Percentiles rank a stretch among this genome's conserved stretches.
Evolutionary conservation across 371 early-diverging fungal species (phyloP).

Genomic region (Mucor circinelloides): DNA sequence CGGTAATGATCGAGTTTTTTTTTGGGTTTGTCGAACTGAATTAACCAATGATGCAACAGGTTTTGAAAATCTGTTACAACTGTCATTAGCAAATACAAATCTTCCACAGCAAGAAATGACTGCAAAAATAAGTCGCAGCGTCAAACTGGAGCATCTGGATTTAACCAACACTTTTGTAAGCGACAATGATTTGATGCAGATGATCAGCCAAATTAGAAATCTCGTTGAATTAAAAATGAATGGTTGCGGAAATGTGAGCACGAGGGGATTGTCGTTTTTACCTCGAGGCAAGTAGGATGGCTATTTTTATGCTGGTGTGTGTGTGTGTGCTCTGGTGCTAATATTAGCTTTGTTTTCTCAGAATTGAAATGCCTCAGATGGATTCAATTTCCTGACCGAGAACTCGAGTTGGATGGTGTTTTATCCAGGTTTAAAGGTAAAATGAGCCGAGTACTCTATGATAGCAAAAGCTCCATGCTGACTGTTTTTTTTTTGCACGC

Average conservation of each 20-base stretch:
- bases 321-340: too few species aligned
- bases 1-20: conserved; percentile 15
- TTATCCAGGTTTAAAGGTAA: conserved; percentile 37
- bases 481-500: neutral
- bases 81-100: conserved; percentile 31
- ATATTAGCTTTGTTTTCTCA: conserved; percentile 1
- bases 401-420: conserved; percentile 39
- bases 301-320: neutral
- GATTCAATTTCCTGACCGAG: conserved; percentile 41
- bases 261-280: conserved; percentile 29
- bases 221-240: conserved; percentile 34
- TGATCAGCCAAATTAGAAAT: conserved; percentile 19
- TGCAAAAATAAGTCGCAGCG: neutral
- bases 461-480: neutral
- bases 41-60: conserved; percentile 1
- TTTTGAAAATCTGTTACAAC: conserved; percentile 25
- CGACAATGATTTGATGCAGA: conserved; percentile 32
- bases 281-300: conserved; percentile 25
- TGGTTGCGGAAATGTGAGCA: conserved; percentile 32
- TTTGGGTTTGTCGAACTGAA: neutral
- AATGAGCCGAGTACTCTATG: neutral
- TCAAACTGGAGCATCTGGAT: conserved; percentile 27
- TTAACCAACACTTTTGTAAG: conserved; percentile 28
- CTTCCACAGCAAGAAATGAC: conserved; percentile 13
- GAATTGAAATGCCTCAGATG: conserved; percentile 29